Percentiles rank a stretch among this genome's conserved stretches.
phyloP scores from a whole-genome alignment of 2,329 filamentous ascomycete species.

The Neonectria neomacrospora region DNA sequence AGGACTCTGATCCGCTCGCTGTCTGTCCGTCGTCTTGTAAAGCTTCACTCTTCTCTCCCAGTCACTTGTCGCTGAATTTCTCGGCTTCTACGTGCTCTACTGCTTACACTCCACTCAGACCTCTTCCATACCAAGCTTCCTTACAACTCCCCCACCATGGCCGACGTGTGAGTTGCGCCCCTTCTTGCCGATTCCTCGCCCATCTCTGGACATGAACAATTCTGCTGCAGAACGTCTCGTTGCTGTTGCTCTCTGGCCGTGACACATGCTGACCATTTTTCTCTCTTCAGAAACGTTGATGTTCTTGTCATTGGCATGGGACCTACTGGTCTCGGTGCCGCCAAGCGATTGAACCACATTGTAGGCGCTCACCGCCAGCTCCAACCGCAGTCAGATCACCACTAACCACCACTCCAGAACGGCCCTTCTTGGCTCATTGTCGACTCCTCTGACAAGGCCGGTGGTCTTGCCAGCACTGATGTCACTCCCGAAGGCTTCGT shows the following conservation, averaged over 20 bases:
- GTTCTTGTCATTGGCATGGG: conserved; percentile 98
- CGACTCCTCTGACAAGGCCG: conserved; percentile 90
- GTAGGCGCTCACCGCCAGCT: conserved; percentile 66
- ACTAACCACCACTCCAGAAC: conserved; percentile 66
- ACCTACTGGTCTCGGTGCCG: conserved; percentile 95
- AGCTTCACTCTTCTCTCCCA: conserved; percentile 38
- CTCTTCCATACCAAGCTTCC: conserved; percentile 26
- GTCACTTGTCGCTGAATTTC: conserved; percentile 28
- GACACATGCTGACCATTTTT: conserved; percentile 31
- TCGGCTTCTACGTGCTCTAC: conserved; percentile 36
- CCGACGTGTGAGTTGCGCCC: conserved; percentile 51
- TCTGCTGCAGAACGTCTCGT: conserved; percentile 8
- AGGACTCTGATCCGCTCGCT: conserved; percentile 41
- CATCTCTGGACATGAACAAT: neutral
- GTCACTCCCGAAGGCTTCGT: conserved; percentile 96
- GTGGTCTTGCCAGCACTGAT: conserved; percentile 96
- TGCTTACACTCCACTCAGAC: conserved; percentile 29
- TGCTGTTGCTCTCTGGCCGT: neutral
- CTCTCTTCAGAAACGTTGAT: conserved; percentile 79
- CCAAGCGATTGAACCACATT: conserved; percentile 96
- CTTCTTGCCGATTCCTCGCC: conserved; percentile 13
- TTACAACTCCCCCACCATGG: conserved; percentile 51
- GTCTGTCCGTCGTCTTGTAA: conserved; percentile 40
- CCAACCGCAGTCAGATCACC: conserved; percentile 35
- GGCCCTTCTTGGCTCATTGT: conserved; percentile 96